phyloP scores from a whole-genome alignment of 2,329 filamentous ascomycete genomes.

The Raffaelea arxii region DNA sequence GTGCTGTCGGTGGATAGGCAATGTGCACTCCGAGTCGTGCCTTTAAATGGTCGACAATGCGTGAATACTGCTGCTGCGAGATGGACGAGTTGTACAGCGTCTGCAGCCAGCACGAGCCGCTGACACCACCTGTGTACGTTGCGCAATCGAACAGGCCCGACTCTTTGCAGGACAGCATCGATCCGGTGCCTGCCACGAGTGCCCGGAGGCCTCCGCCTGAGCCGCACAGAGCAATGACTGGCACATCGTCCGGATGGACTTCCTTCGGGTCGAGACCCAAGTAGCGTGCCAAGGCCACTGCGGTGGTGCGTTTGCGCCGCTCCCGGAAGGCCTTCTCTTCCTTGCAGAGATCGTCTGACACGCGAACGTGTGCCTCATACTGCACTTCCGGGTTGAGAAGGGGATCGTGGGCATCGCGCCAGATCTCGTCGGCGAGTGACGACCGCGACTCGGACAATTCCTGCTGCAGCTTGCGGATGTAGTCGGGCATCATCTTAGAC shows the following conservation, averaged over 20 bases:
- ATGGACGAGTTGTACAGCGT: conserved; percentile 78
- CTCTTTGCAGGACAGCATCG: conserved; percentile 73
- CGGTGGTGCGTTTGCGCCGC: conserved; percentile 58
- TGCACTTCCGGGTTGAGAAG: conserved; percentile 77
- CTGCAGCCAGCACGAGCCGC: conserved; percentile 93
- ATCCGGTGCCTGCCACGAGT: conserved; percentile 82
- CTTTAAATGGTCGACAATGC: conserved; percentile 77
- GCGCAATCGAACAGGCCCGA: conserved; percentile 87
- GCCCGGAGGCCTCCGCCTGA: conserved; percentile 87
- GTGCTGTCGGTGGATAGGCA: conserved; percentile 78
- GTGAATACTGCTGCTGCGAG: conserved; percentile 54
- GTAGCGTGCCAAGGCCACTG: conserved; percentile 70
- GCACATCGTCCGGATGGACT: conserved; percentile 88
- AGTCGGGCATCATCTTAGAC: conserved; percentile 66
- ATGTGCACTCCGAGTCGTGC: conserved; percentile 78
- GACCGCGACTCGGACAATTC: conserved; percentile 83
- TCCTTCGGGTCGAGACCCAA: conserved; percentile 60
- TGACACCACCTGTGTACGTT: conserved; percentile 92
- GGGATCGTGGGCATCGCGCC: conserved; percentile 81
- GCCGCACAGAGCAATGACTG: conserved; percentile 85
- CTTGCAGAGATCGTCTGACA: conserved; percentile 70
- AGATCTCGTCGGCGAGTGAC: conserved; percentile 85
- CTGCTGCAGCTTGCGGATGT: conserved; percentile 71
- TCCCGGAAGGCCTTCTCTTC: conserved; percentile 71
- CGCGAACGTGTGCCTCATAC: conserved; percentile 70